Evolutionary conservation across 495 filamentous ascomycete genomes (phyloP).

Genomic region (Neurospora tetraspora): DNA sequence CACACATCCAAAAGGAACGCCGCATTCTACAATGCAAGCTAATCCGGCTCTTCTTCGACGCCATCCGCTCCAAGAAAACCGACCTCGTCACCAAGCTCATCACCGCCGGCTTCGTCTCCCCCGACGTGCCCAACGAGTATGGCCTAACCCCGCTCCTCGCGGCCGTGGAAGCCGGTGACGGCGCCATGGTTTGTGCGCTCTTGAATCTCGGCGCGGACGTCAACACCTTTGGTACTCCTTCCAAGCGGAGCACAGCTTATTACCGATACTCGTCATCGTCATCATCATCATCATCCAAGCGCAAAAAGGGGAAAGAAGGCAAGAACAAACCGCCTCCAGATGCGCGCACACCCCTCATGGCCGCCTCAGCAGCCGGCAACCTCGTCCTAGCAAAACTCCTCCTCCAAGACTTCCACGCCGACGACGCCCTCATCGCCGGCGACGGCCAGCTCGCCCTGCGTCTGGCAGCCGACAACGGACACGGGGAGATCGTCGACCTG

Average conservation of each 20-base stretch:
- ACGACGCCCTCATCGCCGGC: slow-evolving; percentile 19
- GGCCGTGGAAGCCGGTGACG: slow-evolving; percentile 20
- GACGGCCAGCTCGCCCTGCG: slow-evolving; percentile 23
- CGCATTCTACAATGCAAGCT: slow-evolving; percentile 5
- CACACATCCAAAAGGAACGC: background rate
- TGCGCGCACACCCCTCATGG: slow-evolving; percentile 24
- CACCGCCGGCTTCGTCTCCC: slow-evolving; percentile 14
- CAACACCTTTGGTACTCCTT: slow-evolving; percentile 10
- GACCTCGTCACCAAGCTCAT: slow-evolving; percentile 15
- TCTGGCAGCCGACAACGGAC: slow-evolving; percentile 17
- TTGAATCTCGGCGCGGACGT: slow-evolving; percentile 21
- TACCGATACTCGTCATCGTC: background rate
- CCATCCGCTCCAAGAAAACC: slow-evolving; percentile 9
- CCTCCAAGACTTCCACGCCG: slow-evolving; percentile 13
- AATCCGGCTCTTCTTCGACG: slow-evolving; percentile 13
- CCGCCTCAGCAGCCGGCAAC: slow-evolving; percentile 16
- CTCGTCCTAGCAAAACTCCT: slow-evolving; percentile 18
- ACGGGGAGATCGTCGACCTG: slow-evolving; percentile 21
- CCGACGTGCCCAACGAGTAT: slow-evolving; percentile 13
- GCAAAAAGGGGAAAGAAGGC: background rate
- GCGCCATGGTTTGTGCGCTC: slow-evolving; percentile 20
- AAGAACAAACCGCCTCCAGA: background rate
- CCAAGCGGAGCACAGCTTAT: background rate
- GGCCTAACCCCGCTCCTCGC: slow-evolving; percentile 27
- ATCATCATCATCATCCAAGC: background rate